Conservation (phyloP, 2,329 filamentous ascomycete species). For the Colletotrichum sp. region DNA sequence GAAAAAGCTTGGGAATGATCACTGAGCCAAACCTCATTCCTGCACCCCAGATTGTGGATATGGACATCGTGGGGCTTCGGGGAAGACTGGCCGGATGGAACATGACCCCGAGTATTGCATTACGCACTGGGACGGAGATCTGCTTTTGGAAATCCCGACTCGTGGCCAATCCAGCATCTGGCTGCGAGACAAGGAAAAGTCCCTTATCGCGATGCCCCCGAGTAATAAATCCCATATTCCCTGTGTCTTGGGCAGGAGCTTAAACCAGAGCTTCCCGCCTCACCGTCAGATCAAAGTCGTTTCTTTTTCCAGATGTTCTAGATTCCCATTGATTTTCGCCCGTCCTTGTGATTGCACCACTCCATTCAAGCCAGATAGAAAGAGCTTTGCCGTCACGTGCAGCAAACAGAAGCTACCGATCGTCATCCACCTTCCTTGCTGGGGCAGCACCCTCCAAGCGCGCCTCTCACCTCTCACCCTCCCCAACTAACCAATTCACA, state of each 20-base stretch:
- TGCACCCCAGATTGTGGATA: background rate
- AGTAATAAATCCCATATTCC: background rate
- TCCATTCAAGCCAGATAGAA: background rate
- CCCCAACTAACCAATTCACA: background rate
- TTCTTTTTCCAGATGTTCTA: background rate
- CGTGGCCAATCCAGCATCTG: background rate
- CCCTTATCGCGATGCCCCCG: background rate
- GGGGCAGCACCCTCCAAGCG: background rate
- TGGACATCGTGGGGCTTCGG: background rate
- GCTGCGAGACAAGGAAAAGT: background rate
- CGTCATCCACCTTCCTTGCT: conserved; percentile 16
- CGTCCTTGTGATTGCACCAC: background rate
- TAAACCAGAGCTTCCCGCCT: background rate
- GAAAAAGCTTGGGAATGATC: background rate
- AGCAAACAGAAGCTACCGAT: background rate
- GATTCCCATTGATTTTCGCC: background rate
- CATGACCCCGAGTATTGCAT: conserved; percentile 8
- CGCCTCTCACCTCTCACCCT: background rate
- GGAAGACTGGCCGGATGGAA: background rate
- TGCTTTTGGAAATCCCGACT: background rate
- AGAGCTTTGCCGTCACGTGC: conserved; percentile 10
- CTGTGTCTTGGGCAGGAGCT: background rate
- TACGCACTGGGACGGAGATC: background rate
- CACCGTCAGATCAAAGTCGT: background rate
- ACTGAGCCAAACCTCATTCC: background rate